Evolutionary conservation across 208 protist genomes (phyloP).

Genomic region (Novymonas esmeraldas): DNA sequence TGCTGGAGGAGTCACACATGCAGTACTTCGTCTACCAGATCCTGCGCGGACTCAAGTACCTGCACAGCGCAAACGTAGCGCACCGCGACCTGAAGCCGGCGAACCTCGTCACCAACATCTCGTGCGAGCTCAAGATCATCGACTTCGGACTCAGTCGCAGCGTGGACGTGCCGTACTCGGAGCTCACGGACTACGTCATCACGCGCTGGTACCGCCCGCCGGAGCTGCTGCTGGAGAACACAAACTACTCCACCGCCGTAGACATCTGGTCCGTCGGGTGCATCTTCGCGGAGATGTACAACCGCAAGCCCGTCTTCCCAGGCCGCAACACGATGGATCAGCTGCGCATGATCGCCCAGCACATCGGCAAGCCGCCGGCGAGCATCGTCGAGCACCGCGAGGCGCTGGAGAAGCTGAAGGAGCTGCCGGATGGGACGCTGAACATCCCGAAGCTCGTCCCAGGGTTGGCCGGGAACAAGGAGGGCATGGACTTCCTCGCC

Average conservation of each 20-base stretch:
- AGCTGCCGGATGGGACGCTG: constrained; percentile 69
- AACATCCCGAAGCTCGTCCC: constrained; percentile 77
- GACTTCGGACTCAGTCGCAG: constrained; percentile 93
- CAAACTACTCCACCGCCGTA: constrained; percentile 85
- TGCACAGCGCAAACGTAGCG: constrained; percentile 89
- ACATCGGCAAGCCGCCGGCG: constrained; percentile 94
- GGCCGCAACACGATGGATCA: constrained; percentile 93
- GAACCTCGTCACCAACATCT: constrained; percentile 89
- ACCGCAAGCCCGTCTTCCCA: constrained; percentile 88
- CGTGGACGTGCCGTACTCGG: constrained; percentile 75
- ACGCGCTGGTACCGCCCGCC: constrained; percentile 96
- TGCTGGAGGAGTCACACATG: constrained; percentile 82
- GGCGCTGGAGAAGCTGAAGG: constrained; percentile 76
- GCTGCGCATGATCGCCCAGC: constrained; percentile 88
- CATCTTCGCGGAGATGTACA: constrained; percentile 97
- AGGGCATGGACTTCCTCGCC: constrained; percentile 81
- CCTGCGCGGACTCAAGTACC: constrained; percentile 89
- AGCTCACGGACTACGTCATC: constrained; percentile 93
- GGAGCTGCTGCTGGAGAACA: constrained; percentile 92
- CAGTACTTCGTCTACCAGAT: constrained; percentile 90
- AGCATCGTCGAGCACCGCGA: constrained; percentile 83
- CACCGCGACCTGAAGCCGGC: constrained; percentile 93
- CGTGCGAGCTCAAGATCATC: constrained; percentile 89
- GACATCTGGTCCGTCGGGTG: constrained; percentile 96
- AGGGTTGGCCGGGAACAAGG: constrained; percentile 53